Evolutionary conservation across 352 stramenopile genomes (phyloP).

Genomic region (Globisporangium parvum): DNA sequence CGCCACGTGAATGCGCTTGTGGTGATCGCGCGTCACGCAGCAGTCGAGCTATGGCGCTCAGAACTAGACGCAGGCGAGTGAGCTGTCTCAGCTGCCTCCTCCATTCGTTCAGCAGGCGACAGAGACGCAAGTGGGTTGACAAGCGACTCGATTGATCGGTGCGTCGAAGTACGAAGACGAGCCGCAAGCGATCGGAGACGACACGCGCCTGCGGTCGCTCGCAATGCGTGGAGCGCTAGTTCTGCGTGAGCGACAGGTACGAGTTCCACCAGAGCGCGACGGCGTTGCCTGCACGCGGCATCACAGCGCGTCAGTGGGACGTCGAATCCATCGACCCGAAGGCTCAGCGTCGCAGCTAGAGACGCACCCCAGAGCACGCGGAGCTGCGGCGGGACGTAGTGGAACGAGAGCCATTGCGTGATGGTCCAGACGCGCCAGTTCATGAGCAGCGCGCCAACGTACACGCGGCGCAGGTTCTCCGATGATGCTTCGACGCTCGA

Average conservation of each 20-base stretch:
- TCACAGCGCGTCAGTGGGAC: not conserved
- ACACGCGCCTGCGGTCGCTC: too few relatives aligned
- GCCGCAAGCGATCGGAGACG: too few relatives aligned
- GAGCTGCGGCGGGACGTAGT: conserved; percentile 62
- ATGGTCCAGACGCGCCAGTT: conserved; percentile 69
- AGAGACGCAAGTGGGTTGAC: too few relatives aligned
- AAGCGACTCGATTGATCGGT: too few relatives aligned
- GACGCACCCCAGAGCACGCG: conserved; percentile 71
- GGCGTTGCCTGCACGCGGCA: conserved; percentile 36
- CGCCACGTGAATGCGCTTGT: not conserved
- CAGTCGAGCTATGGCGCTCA: too few relatives aligned
- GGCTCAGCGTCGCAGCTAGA: not conserved
- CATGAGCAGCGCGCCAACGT: conserved; percentile 49
- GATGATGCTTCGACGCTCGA: conserved; percentile 37
- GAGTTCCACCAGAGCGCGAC: conserved; percentile 75
- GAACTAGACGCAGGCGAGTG: too few relatives aligned
- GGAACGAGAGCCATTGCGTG: conserved; percentile 69
- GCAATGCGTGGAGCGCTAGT: conserved; percentile 8
- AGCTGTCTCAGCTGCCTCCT: too few relatives aligned
- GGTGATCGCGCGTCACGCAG: too few relatives aligned
- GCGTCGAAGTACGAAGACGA: too few relatives aligned
- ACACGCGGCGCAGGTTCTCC: conserved; percentile 40
- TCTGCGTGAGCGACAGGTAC: conserved; percentile 67
- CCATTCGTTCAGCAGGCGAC: too few relatives aligned
- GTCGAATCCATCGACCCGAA: not conserved